A percentile compares a stretch with the other conserved stretches of the same genome.
Evolutionary conservation across 768 basidiomycete genomes (phyloP).

Genomic region (Boletus reticulatus): DNA sequence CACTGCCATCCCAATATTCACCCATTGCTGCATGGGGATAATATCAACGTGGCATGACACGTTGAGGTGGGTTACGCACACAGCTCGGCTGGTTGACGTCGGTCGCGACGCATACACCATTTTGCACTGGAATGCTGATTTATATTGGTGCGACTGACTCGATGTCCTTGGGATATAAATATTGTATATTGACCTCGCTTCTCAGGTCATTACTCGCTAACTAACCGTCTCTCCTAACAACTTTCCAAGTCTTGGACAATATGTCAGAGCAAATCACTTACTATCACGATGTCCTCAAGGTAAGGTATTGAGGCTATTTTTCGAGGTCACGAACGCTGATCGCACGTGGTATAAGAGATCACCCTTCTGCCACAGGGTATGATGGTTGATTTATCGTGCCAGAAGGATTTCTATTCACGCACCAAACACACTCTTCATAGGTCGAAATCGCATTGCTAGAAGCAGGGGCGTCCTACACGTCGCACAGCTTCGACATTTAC

Average conservation of each 20-base stretch:
- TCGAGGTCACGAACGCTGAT: neutral
- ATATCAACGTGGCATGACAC: too few relatives aligned
- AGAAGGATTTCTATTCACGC: neutral
- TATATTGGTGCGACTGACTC: too few relatives aligned
- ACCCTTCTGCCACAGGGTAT: slow-evolving; percentile 53
- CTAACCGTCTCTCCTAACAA: too few relatives aligned
- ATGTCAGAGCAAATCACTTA: slow-evolving; percentile 36
- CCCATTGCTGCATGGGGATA: too few relatives aligned
- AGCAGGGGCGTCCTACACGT: slow-evolving; percentile 44
- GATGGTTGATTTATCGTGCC: slow-evolving; percentile 3
- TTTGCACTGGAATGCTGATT: too few relatives aligned
- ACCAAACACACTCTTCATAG: slow-evolving; percentile 25
- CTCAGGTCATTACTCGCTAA: too few relatives aligned
- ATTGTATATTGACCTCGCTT: too few relatives aligned
- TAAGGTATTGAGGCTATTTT: slow-evolving; percentile 11
- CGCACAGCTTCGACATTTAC: slow-evolving; percentile 53
- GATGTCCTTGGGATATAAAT: neutral
- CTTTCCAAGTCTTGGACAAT: neutral
- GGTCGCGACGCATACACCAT: too few relatives aligned
- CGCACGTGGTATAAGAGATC: slow-evolving; percentile 38
- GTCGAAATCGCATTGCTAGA: slow-evolving; percentile 59
- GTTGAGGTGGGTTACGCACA: too few relatives aligned
- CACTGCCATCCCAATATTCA: too few relatives aligned
- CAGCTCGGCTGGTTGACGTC: too few relatives aligned
- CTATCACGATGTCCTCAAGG: slow-evolving; percentile 37